Base-by-base conservation (phyloP, 2,329 filamentous ascomycete genomes). In the Whalleya microplaca region DNA sequence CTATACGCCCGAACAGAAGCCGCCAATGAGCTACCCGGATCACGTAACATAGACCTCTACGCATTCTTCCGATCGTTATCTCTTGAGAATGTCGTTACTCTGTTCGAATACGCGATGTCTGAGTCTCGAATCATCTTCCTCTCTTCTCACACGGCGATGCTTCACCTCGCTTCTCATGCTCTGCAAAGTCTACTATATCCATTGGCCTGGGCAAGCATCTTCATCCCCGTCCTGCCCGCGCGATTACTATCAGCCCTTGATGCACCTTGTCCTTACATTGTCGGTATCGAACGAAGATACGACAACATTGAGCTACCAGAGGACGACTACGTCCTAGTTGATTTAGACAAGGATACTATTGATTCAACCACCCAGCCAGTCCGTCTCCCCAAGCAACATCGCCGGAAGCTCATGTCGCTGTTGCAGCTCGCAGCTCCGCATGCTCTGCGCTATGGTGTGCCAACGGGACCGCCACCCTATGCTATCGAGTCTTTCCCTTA, bases 91-190 rank as follows among this genome's bases (percentile, higher is more conserved):
- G 90, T 99, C 56, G 85, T 99, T 59, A 88, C 91, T 19, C 81
- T 99, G 20, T 93, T 97, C 70, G 95, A 99, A 78, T 97, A 94
- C 73, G 90, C 92, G 64, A 83, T 99, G 72, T 85, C 91, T 1
- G 95, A 99, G 76, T 95, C 93, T 44, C 90, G 94, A 56, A 97
- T 99, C 73, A 96, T 99, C 70, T 88, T 99, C 63, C 81, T 98
- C 19, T 98, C 95, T 8, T 96, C 93, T 1, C 93, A 99, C 72
- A 95, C 94, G 1, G 89, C 92, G 48, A 98, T 99, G 95, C 82
- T 99, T 55, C 92, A 98, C 69, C 83, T 98, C 44, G 94, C 92
- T 37, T 96, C 90, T 67, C 88, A 92, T 72, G 92, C 94, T n/a
- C 78, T 98, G 55, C 84, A 85, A 29, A 93, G 88, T 72, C 78